Conservation (phyloP, 805 yeast genomes). For the Candida michaelii region DNA sequence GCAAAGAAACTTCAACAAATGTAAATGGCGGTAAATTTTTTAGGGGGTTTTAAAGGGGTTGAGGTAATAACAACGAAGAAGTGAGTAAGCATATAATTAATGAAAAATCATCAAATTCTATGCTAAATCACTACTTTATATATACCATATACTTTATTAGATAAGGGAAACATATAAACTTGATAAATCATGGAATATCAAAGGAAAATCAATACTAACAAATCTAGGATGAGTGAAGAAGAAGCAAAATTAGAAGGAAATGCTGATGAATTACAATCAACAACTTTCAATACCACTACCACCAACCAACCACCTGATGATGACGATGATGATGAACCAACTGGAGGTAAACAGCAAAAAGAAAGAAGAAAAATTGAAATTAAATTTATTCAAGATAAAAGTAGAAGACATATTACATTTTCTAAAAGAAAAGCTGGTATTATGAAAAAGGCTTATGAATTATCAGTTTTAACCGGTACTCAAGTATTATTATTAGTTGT, state of each 20-base stretch:
- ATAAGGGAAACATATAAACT: too few relatives aligned
- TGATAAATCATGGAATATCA: too few relatives aligned
- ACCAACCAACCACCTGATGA: slow-evolving; percentile 38
- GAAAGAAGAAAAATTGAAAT: slow-evolving; percentile 90
- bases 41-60: background rate
- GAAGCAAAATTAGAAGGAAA: slow-evolving; percentile 38
- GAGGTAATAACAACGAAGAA: background rate
- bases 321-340: slow-evolving; percentile 52
- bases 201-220: slow-evolving; percentile 16
- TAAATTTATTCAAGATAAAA: slow-evolving; percentile 95
- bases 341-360: slow-evolving; percentile 50
- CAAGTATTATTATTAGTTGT: slow-evolving; percentile 94
- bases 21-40: background rate
- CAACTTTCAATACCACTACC: slow-evolving; percentile 24
- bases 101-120: too few relatives aligned
- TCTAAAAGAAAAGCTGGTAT: slow-evolving; percentile 98
- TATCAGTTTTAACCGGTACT: slow-evolving; percentile 94
- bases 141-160: too few relatives aligned
- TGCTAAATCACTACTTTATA: too few relatives aligned
- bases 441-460: slow-evolving; percentile 99
- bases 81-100: background rate
- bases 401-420: slow-evolving; percentile 96
- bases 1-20: background rate
- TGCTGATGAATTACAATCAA: slow-evolving; percentile 18
- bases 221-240: slow-evolving; percentile 35